Evolutionary conservation across 2,329 filamentous ascomycete genomes (phyloP).

Genomic region (Ceratocystis cubensis): DNA sequence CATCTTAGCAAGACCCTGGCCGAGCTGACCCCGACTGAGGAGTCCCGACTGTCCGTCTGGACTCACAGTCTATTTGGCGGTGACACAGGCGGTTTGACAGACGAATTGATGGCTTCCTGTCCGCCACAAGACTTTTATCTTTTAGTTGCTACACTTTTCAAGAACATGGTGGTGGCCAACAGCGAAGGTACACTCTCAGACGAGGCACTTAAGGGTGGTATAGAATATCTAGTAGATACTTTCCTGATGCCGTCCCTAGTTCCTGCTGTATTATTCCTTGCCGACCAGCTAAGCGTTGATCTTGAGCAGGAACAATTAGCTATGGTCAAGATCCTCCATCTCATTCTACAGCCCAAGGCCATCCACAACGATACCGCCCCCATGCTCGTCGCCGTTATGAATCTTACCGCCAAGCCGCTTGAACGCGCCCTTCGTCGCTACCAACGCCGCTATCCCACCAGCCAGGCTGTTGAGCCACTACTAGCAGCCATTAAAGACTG

Average conservation of each 20-base stretch:
- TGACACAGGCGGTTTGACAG: constrained; percentile 59
- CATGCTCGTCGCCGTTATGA: constrained; percentile 60
- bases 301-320: constrained; percentile 51
- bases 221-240: constrained; percentile 68
- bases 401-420: constrained; percentile 56
- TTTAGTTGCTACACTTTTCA: constrained; percentile 63
- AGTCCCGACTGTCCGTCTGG: constrained; percentile 58
- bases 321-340: constrained; percentile 57
- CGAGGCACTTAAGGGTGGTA: constrained; percentile 57
- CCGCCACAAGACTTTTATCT: constrained; percentile 73
- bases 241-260: constrained; percentile 70
- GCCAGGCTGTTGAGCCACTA: constrained; percentile 57
- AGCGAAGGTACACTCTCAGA: constrained; percentile 52
- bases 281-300: constrained; percentile 55
- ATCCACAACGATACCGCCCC: constrained; percentile 58
- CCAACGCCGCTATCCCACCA: constrained; percentile 52
- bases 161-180: constrained; percentile 60
- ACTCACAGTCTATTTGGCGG: constrained; percentile 64
- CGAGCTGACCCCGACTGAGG: constrained; percentile 52
- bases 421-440: constrained; percentile 55
- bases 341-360: constrained; percentile 57
- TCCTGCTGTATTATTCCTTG: constrained; percentile 58
- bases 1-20: constrained; percentile 44
- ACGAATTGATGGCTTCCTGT: constrained; percentile 71
- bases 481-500: constrained; percentile 51